Conservation (phyloP, 805 yeast genomes). For the Torulaspora quercuum region DNA sequence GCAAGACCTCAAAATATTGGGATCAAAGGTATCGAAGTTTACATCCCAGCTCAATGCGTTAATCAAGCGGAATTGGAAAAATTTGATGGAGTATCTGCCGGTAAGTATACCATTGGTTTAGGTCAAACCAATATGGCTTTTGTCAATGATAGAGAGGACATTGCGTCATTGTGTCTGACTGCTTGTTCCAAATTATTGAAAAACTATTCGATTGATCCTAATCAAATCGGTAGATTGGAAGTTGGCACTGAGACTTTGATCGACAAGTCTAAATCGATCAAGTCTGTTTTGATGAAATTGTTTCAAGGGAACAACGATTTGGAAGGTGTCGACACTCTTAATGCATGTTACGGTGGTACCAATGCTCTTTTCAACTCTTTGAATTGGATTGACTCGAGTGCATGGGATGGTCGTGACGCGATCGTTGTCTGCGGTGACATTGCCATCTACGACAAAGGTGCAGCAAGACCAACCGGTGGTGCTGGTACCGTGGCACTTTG, state of each 20-base stretch:
- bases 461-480: slow-evolving; percentile 99
- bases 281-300: slow-evolving; percentile 91
- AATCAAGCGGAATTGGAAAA: slow-evolving; percentile 85
- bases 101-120: slow-evolving; percentile 96
- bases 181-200: slow-evolving; percentile 71
- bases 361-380: slow-evolving; percentile 88
- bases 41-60: slow-evolving; percentile 81
- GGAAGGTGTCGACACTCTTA: slow-evolving; percentile 93
- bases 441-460: slow-evolving; percentile 94
- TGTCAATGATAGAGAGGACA: slow-evolving; percentile 96
- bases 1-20: slow-evolving; percentile 79
- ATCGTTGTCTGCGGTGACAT: slow-evolving; percentile 97
- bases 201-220: slow-evolving; percentile 78
- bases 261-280: slow-evolving; percentile 95
- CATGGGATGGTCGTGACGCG: slow-evolving; percentile 99
- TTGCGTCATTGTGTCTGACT: slow-evolving; percentile 92
- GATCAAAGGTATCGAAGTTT: slow-evolving; percentile 92
- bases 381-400: slow-evolving; percentile 92
- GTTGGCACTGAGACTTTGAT: slow-evolving; percentile 97
- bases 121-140: slow-evolving; percentile 99
- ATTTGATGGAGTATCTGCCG: slow-evolving; percentile 81
- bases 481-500: slow-evolving; percentile 93
- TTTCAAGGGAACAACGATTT: slow-evolving; percentile 84
- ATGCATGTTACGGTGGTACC: slow-evolving; percentile 99
- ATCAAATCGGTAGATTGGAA: slow-evolving; percentile 86